These are phyloP conservation scores for Auriscalpium microsporum DNA, from an alignment of 768 basidiomycete genomes.

Conservation along the genomic window DNA sequence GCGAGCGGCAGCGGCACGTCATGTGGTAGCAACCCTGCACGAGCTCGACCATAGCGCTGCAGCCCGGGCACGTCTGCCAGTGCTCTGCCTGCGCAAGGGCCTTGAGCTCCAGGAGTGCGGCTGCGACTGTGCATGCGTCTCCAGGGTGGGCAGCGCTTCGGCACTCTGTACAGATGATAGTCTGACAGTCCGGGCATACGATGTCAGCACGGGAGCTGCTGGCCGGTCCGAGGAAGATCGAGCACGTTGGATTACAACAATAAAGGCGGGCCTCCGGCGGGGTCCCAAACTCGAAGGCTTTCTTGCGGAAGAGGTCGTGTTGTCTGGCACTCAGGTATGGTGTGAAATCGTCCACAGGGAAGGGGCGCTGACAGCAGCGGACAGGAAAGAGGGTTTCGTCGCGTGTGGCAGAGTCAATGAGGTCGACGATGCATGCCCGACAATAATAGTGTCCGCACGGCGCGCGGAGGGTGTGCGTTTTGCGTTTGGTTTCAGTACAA, in stretches of 20 bases:
- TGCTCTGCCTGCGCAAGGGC: not conserved
- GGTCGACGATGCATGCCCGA: conserved; percentile 30
- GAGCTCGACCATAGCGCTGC: not conserved
- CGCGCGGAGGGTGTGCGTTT: conserved; percentile 24
- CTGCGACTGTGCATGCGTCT: not conserved
- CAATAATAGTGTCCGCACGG: conserved; percentile 43
- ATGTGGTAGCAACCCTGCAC: conserved; percentile 20
- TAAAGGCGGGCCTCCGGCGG: not conserved
- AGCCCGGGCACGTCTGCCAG: not conserved
- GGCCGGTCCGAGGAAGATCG: not conserved
- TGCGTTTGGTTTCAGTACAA: conserved; percentile 29
- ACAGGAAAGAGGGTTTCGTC: conserved; percentile 48
- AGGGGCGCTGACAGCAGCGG: conserved; percentile 37
- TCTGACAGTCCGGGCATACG: not conserved
- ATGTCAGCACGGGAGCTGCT: not conserved
- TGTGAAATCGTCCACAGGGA: conserved; percentile 22
- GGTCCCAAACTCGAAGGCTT: not conserved
- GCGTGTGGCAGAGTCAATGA: conserved; percentile 32
- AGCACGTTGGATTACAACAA: not conserved
- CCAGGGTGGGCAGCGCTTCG: not conserved
- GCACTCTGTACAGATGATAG: not conserved
- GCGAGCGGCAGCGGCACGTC: conserved; percentile 17
- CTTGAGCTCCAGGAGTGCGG: not conserved
- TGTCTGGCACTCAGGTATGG: conserved; percentile 21
- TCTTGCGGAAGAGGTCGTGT: not conserved